Percentiles rank a stretch among this genome's conserved stretches.
phyloP scores from a whole-genome alignment of 257 asterid genomes.

The Buddleja alternifolia region DNA sequence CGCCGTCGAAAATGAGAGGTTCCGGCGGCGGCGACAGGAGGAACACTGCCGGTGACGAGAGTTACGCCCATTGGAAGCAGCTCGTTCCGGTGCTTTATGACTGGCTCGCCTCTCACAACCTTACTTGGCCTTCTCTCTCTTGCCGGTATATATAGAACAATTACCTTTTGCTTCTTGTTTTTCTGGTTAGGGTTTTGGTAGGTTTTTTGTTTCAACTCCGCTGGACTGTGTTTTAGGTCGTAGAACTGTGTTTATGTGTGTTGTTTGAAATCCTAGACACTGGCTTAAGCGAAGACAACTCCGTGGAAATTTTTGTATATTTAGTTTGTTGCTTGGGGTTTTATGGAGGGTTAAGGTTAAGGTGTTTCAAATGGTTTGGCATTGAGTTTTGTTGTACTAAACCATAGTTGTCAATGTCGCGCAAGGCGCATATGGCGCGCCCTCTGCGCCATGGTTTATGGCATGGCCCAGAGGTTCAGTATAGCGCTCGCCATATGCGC shows the following conservation, averaged over 20 bases:
- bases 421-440: too few species aligned
- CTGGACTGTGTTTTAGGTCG: neutral
- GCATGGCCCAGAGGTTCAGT: too few species aligned
- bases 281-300: slow-evolving; percentile 7
- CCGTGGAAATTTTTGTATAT: neutral
- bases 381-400: neutral
- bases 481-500: too few species aligned
- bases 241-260: neutral
- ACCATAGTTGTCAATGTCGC: too few species aligned
- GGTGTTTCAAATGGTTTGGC: neutral
- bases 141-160: slow-evolving; percentile 65
- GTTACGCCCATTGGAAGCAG: slow-evolving; percentile 86
- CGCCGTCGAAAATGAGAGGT: slow-evolving; percentile 49
- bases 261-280: neutral
- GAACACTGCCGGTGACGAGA: slow-evolving; percentile 65
- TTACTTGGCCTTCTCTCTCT: slow-evolving; percentile 68
- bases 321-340: slow-evolving; percentile 18
- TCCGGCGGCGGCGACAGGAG: slow-evolving; percentile 43
- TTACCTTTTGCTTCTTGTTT: neutral
- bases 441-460: too few species aligned
- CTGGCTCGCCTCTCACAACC: slow-evolving; percentile 73
- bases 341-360: neutral
- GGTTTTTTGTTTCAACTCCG: slow-evolving; percentile 10
- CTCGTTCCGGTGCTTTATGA: slow-evolving; percentile 84
- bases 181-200: slow-evolving; percentile 34